These are phyloP conservation scores for Keithomyces neogunnii DNA, from an alignment of 2,329 filamentous ascomycete genomes.

Conservation along the genomic window DNA sequence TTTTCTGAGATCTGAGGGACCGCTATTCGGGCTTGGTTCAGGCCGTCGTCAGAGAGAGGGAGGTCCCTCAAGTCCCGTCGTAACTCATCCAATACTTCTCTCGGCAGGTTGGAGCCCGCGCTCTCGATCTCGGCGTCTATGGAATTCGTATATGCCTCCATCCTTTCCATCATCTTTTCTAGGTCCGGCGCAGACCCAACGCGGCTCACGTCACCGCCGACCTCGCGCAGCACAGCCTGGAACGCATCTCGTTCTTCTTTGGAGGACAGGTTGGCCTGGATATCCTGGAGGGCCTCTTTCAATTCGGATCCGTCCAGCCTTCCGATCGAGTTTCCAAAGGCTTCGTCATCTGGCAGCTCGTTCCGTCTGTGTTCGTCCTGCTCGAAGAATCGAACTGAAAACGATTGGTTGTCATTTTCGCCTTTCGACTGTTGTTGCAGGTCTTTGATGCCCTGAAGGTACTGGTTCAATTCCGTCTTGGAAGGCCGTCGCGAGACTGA, in stretches of 20 bases:
- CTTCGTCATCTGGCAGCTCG: constrained; percentile 29
- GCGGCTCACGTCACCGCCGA: constrained; percentile 22
- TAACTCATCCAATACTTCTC: constrained; percentile 24
- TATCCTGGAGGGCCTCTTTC: constrained; percentile 25
- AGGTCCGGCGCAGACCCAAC: constrained; percentile 24
- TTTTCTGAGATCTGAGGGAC: constrained; percentile 28
- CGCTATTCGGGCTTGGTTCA: constrained; percentile 12
- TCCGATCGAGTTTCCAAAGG: constrained; percentile 30
- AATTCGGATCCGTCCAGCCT: constrained; percentile 26
- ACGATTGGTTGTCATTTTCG: constrained; percentile 12
- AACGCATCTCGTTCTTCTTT: constrained; percentile 25
- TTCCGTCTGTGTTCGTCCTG: constrained; percentile 29
- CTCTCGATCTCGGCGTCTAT: constrained; percentile 27
- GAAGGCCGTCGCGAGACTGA: constrained; percentile 16
- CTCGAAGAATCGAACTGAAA: constrained; percentile 39
- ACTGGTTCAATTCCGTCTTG: constrained; percentile 17
- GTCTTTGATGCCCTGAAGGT: constrained; percentile 19
- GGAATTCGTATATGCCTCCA: constrained; percentile 26
- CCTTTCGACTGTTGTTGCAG: constrained; percentile 13
- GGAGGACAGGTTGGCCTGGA: constrained; percentile 29
- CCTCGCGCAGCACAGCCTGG: constrained; percentile 24
- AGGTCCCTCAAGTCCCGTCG: constrained; percentile 19
- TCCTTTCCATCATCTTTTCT: constrained; percentile 23
- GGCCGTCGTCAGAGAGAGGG: constrained; percentile 14
- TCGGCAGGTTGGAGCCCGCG: constrained; percentile 21